These are phyloP conservation scores for Meyerozyma guilliermondii DNA, from an alignment of 1,139 yeast species.

Conservation along the genomic window DNA sequence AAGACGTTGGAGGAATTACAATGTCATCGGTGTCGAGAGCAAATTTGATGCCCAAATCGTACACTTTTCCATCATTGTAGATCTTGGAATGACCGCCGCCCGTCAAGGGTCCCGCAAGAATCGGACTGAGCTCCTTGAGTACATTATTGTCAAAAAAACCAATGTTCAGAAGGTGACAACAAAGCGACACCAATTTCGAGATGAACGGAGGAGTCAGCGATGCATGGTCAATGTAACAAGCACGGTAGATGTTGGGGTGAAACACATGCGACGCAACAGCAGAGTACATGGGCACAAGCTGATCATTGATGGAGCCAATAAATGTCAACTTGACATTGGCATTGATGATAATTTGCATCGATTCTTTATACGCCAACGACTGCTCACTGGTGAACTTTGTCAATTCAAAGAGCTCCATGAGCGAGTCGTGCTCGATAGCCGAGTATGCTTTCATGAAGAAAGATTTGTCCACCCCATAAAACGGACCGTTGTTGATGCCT, in stretches of 20 bases:
- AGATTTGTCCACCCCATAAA: conserved; percentile 81
- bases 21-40: conserved; percentile 70
- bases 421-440: conserved; percentile 81
- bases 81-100: conserved; percentile 94
- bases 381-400: conserved; percentile 71
- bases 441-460: conserved; percentile 83
- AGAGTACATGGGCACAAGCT: conserved; percentile 86
- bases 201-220: conserved; percentile 35
- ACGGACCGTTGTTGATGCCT: conserved; percentile 91
- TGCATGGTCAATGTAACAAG: conserved; percentile 76
- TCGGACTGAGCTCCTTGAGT: conserved; percentile 72
- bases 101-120: conserved; percentile 84
- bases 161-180: conserved; percentile 52
- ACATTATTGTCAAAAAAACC: conserved; percentile 75
- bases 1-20: conserved; percentile 27
- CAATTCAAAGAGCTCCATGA: conserved; percentile 81
- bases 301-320: conserved; percentile 88
- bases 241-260: conserved; percentile 87
- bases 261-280: conserved; percentile 75
- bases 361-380: conserved; percentile 64
- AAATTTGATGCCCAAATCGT: conserved; percentile 72
- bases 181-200: conserved; percentile 29
- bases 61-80: conserved; percentile 81
- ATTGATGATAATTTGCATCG: conserved; percentile 58
- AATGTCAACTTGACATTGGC: conserved; percentile 74